Percentiles rank a stretch among this genome's conserved stretches.
Conservation (phyloP, 495 filamentous ascomycete species). For the Penicillium desertorum region DNA sequence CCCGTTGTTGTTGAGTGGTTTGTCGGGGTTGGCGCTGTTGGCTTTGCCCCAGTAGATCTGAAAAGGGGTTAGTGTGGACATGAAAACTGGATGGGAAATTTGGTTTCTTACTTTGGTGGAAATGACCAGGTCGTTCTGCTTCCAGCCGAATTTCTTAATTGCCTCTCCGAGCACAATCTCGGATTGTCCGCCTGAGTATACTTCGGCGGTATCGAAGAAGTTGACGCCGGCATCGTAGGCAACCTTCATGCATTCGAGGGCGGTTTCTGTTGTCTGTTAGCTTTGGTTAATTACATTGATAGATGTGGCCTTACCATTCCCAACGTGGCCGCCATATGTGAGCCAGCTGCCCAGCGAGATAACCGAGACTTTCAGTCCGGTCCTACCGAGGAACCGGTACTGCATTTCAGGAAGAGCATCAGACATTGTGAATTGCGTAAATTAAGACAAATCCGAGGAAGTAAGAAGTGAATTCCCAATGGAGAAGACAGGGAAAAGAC, state of each 20-base stretch:
- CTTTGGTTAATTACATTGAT: background rate
- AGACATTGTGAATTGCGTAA: conserved; percentile 20
- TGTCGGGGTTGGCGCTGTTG: conserved; percentile 58
- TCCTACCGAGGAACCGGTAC: conserved; percentile 72
- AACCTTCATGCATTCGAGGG: conserved; percentile 68
- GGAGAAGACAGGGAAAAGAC: too few species aligned
- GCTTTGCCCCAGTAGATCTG: conserved; percentile 68
- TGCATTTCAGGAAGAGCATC: conserved; percentile 61
- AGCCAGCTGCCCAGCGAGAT: conserved; percentile 75
- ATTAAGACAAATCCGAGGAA: background rate
- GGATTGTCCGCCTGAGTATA: conserved; percentile 58
- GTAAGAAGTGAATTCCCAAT: too few species aligned
- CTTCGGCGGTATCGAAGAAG: conserved; percentile 61
- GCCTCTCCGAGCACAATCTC: conserved; percentile 75
- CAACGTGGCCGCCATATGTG: conserved; percentile 75
- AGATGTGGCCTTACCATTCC: conserved; percentile 51
- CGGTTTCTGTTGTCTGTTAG: conserved; percentile 48
- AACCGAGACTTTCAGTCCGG: conserved; percentile 72
- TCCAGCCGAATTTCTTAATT: conserved; percentile 61
- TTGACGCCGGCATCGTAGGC: conserved; percentile 77
- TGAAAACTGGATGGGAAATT: background rate
- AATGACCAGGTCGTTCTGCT: conserved; percentile 78
- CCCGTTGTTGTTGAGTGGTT: conserved; percentile 71
- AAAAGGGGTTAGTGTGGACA: background rate
- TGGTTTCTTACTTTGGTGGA: conserved; percentile 66